Percentiles rank a stretch among this genome's conserved stretches.
Evolutionary conservation across 1,139 yeast genomes (phyloP).

Genomic region (Blastobotrys indianensis): DNA sequence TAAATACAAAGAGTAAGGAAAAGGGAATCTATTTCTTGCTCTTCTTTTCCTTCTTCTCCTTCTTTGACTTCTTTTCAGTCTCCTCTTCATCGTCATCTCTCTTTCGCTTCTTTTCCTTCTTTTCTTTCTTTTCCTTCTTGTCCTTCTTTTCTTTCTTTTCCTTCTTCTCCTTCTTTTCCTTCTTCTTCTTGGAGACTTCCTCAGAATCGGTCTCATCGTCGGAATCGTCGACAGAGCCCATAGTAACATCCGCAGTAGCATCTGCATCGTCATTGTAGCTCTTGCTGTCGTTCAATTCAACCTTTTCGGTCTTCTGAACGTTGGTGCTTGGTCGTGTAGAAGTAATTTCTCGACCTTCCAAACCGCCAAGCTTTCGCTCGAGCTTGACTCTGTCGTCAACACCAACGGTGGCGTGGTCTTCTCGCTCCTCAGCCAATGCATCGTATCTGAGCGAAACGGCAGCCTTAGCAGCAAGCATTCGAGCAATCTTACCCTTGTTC

Average conservation of each 20-base stretch:
- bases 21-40: slow-evolving; percentile 5
- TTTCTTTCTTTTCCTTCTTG: slow-evolving; percentile 23
- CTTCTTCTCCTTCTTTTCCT: slow-evolving; percentile 21
- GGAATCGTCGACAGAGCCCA: slow-evolving; percentile 16
- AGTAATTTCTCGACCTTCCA: slow-evolving; percentile 73
- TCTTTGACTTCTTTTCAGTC: slow-evolving; percentile 22
- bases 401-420: slow-evolving; percentile 89
- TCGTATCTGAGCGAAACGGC: slow-evolving; percentile 95
- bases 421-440: slow-evolving; percentile 91
- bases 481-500: slow-evolving; percentile 97
- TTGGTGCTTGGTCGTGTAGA: slow-evolving; percentile 32
- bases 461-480: slow-evolving; percentile 98
- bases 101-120: slow-evolving; percentile 17
- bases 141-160: slow-evolving; percentile 25
- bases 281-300: slow-evolving; percentile 74
- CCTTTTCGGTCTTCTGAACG: slow-evolving; percentile 49
- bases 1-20: slow-evolving; percentile 7
- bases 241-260: slow-evolving; percentile 23
- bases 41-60: slow-evolving; percentile 21
- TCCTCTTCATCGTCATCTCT: slow-evolving; percentile 19
- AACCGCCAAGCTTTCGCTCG: slow-evolving; percentile 87
- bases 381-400: slow-evolving; percentile 87
- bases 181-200: slow-evolving; percentile 16
- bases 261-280: slow-evolving; percentile 78
- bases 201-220: slow-evolving; percentile 27